These are phyloP conservation scores for Zasmidium cellare DNA, from an alignment of 2,329 filamentous ascomycete species.

Conservation along the genomic window DNA sequence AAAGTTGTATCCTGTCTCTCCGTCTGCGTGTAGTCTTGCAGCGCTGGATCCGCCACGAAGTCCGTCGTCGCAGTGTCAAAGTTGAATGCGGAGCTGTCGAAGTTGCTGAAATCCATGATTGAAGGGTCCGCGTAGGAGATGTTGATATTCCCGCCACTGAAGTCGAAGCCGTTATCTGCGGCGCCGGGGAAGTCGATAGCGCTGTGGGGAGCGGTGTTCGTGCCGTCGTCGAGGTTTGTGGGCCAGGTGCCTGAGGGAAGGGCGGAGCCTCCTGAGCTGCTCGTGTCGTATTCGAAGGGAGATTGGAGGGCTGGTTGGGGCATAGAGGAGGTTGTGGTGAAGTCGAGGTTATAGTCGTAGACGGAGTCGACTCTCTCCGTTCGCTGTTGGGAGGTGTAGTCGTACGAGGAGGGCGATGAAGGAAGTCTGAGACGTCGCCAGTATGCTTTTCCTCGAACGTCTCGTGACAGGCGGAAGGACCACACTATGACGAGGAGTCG, in stretches of 20 bases:
- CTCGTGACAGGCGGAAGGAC: conserved; percentile 28
- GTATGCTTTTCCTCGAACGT: conserved; percentile 24
- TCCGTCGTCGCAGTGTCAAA: conserved; percentile 24
- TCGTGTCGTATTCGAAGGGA: conserved; percentile 34
- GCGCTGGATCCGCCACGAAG: conserved; percentile 24
- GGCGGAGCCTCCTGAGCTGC: conserved; percentile 23
- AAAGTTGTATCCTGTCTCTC: not conserved
- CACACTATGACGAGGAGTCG: conserved; percentile 32
- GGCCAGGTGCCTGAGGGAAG: conserved; percentile 31
- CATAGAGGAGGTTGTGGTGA: conserved; percentile 4
- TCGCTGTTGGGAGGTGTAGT: conserved; percentile 1
- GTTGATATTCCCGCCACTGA: conserved; percentile 41
- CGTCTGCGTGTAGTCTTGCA: conserved; percentile 19
- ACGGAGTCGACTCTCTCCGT: conserved; percentile 25
- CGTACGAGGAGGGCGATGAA: not conserved
- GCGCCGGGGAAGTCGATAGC: conserved; percentile 15
- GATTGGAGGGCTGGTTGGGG: conserved; percentile 27
- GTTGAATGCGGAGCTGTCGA: conserved; percentile 33
- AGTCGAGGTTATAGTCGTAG: conserved; percentile 20
- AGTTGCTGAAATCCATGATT: conserved; percentile 24
- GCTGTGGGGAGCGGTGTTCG: conserved; percentile 15
- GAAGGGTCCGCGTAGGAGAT: conserved; percentile 38
- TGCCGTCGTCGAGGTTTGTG: conserved; percentile 17
- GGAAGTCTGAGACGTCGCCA: conserved; percentile 30
- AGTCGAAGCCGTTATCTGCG: conserved; percentile 42